Evolutionary conservation across 345 rosid genomes (phyloP), one percentile per base, ranked within the genome.

Genomic region (Eutrema japonicum): DNA sequence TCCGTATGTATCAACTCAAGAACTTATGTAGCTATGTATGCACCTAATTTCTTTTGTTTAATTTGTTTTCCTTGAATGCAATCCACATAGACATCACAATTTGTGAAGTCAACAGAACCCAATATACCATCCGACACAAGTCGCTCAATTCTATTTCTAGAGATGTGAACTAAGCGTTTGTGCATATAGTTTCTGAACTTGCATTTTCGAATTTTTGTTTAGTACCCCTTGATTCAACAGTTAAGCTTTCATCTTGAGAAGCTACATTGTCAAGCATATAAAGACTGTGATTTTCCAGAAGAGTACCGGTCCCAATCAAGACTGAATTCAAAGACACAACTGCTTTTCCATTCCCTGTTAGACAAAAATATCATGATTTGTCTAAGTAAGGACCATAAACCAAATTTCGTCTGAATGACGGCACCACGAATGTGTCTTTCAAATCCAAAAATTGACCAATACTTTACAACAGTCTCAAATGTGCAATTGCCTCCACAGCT

Each of bases 21-120:
- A 13, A 63, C 2, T 46, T 46, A 3, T 2, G 0, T 45, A 46
- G 53, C 68, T 46, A 10, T 63, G 26, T 45, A 30, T 62, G 40
- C 67, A 43, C 40, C 8, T 2, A 29, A 8, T 43, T 5, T 62
- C 40, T 13, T 45, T n/a, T 62, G 14, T 29, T 10, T 59, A 7
- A n/a, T 56, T 2, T 69, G 54, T 56, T 69, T 68, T 11, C 52
- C 18, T 33, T 55, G 56, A 32, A 45, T 69, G 27, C 36, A 69
- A 30, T 69, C 36, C 12, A 54, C 53, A 68, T 6, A 55, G 0
- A 43, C 11, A 10, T 43, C 54, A 68, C 2, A 55, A 41, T 55
- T 2, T 16, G 30, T 64, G 38, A 64, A 68, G 1, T 49, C 33
- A 16, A 43, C 2, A 5, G 2, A 54, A 68, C 22, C 2, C 62